Base-by-base conservation (phyloP, 2,329 filamentous ascomycete species). In the Penicillium sp. region DNA sequence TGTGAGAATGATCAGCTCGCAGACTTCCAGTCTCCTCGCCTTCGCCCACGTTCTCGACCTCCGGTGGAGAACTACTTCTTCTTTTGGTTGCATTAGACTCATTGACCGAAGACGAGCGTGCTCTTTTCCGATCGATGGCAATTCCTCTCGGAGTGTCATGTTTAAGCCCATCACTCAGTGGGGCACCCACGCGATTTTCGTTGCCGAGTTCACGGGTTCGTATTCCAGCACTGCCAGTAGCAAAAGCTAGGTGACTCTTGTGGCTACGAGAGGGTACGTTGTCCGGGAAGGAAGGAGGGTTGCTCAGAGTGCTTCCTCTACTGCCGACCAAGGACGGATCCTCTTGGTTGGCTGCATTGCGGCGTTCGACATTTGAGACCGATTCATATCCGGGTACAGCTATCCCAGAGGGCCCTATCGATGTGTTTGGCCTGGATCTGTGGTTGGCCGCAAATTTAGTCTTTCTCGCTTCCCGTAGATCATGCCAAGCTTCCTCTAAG, bases 401-500 rank as follows among this genome's bases (percentile, higher is more conserved):
- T 57, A 71, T 67, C 10, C 60, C 62, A n/a, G 51, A 48, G 1
- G 56, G 56, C 39, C 53, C 47, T 26, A 37, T 52, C 16, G 59
- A 57, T 31, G 58, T 51, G 13, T 39, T 52, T 31, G 57, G 57
- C 13, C 56, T 56, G 32, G 51, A 31, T 20, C 52, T 59, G 8
- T 14, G 42, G 34, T 51, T 57, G 11, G 16, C 46, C 16, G 53
- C 46, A 13, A 39, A 22, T 26, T 55, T 61, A 14, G 55, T 52
- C 45, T 64, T 61, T 13, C 45, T 58, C 16, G 57, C 48, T 31
- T 66, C 62, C 26, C 73, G 67, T 16, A 94, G 78, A 16, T 79
- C 76, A 42, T 87, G 75, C 90, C 92, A 96, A 35, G 90, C 85
- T 61, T 85, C 84, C 70, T 96, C 90, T 13, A 96, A 79, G 2